These are phyloP conservation scores for Hyphodiscus sp. DNA, from an alignment of 2,329 filamentous ascomycete genomes.

Conservation along the genomic window DNA sequence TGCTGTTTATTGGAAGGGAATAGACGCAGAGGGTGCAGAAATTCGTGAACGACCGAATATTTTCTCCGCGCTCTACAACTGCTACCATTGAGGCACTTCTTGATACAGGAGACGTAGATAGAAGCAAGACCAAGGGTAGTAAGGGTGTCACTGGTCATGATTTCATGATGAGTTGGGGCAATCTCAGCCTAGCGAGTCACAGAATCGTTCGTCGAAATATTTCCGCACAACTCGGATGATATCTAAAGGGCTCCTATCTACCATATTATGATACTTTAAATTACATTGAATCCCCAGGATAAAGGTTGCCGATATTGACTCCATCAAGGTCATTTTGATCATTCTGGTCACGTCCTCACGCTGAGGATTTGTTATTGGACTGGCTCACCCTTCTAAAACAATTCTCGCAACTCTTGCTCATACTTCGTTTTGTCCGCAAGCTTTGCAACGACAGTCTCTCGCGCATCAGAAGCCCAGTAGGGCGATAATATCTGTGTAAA, in stretches of 20 bases:
- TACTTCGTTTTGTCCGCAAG: slow-evolving; percentile 9
- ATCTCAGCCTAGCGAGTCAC: too few species aligned
- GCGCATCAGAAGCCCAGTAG: slow-evolving; percentile 8
- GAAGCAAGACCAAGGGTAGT: neutral
- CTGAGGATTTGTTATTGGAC: neutral
- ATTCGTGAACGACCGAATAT: too few species aligned
- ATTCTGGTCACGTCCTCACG: neutral
- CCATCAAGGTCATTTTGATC: neutral
- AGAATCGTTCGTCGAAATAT: too few species aligned
- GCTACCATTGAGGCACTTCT: slow-evolving; percentile 5
- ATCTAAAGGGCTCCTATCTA: neutral
- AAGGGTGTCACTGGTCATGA: neutral
- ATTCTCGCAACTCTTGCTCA: slow-evolving; percentile 8
- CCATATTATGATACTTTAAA: neutral
- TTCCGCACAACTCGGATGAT: neutral
- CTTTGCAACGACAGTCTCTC: slow-evolving; percentile 6
- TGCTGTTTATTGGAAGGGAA: too few species aligned
- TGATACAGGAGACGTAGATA: slow-evolving; percentile 3
- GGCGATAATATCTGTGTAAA: slow-evolving; percentile 8
- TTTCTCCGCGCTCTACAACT: too few species aligned
- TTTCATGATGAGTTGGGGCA: neutral
- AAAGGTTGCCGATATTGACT: neutral
- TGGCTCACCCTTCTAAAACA: slow-evolving; percentile 5
- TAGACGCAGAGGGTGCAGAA: too few species aligned
- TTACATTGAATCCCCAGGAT: neutral